Percentiles rank a stretch among this genome's conserved stretches.
These are phyloP conservation scores for Diaporthe velutina DNA, from an alignment of 2,329 filamentous ascomycete genomes.

Conservation along the genomic window DNA sequence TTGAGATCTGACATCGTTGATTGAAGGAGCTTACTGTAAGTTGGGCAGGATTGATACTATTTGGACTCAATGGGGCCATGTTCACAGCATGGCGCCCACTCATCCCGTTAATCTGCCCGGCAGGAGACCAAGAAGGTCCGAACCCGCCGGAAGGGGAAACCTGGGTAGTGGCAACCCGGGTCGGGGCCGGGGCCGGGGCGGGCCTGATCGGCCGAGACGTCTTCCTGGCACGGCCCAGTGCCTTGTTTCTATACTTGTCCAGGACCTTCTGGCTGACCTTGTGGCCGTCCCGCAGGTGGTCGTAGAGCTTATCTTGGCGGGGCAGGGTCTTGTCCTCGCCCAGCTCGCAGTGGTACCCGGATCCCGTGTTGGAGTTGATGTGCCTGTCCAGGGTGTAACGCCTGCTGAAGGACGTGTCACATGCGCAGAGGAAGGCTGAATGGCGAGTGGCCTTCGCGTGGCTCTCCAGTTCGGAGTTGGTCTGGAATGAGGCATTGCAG, in stretches of 20 bases:
- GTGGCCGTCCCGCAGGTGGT: constrained; percentile 8
- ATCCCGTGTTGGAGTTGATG: constrained; percentile 5
- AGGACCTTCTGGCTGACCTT: constrained; percentile 13
- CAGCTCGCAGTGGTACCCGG: background rate
- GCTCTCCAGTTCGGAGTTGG: constrained; percentile 5
- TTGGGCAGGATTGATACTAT: background rate
- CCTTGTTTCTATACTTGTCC: background rate
- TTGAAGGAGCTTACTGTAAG: background rate
- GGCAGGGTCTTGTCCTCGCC: background rate
- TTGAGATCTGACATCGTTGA: background rate
- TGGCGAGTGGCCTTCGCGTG: background rate
- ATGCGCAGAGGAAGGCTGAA: background rate
- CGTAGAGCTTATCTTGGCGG: background rate
- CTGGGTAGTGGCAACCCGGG: background rate
- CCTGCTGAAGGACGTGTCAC: background rate
- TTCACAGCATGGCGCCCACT: background rate
- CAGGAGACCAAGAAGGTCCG: background rate
- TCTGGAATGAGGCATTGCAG: background rate
- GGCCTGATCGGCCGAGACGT: background rate
- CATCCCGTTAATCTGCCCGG: background rate
- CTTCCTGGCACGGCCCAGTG: background rate
- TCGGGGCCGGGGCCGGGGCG: background rate
- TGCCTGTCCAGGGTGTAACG: background rate
- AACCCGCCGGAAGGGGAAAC: background rate
- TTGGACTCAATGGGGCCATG: background rate